Percentiles rank a stretch among this genome's conserved stretches.
phyloP scores from a whole-genome alignment of 768 basidiomycete species.

The Hebeloma cylindrosporum region DNA sequence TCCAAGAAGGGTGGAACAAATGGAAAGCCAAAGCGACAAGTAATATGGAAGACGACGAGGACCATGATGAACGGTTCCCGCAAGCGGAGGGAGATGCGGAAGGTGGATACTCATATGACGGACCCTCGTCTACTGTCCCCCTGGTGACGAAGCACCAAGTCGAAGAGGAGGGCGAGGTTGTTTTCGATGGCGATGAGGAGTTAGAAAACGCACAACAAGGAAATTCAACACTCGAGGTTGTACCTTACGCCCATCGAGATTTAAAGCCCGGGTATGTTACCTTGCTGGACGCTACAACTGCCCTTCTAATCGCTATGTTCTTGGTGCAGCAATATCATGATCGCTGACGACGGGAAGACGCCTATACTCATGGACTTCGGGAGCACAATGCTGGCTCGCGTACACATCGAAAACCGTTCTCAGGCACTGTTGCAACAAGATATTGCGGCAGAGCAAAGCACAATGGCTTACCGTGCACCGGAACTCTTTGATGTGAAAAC shows the following conservation, averaged over 20 bases:
- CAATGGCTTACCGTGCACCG: constrained; percentile 98
- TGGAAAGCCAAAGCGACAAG: constrained; percentile 11
- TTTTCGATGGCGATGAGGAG: constrained; percentile 85
- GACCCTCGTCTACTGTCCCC: constrained; percentile 49
- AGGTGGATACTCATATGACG: constrained; percentile 71
- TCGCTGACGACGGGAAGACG: constrained; percentile 82
- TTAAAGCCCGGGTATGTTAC: constrained; percentile 86
- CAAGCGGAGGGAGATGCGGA: constrained; percentile 76
- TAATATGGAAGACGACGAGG: constrained; percentile 39
- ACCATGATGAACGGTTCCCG: constrained; percentile 71
- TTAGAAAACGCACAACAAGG: constrained; percentile 42
- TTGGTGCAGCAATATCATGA: constrained; percentile 83
- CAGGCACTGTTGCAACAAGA: constrained; percentile 94
- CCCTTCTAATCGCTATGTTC: neutral
- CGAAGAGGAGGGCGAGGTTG: constrained; percentile 57
- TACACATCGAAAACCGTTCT: constrained; percentile 76
- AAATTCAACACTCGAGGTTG: constrained; percentile 49
- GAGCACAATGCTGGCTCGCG: constrained; percentile 82
- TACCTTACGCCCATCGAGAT: constrained; percentile 96
- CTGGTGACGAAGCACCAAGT: constrained; percentile 54
- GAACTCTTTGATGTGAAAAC: constrained; percentile 98
- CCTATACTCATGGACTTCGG: constrained; percentile 99
- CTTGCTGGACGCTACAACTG: neutral
- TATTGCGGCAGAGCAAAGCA: constrained; percentile 95
- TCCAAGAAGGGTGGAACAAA: constrained; percentile 19